Percentiles rank a stretch among this genome's conserved stretches.
Evolutionary conservation across 1,284 basidiomycete species (phyloP).

Genomic region (Pterulicium gracile): DNA sequence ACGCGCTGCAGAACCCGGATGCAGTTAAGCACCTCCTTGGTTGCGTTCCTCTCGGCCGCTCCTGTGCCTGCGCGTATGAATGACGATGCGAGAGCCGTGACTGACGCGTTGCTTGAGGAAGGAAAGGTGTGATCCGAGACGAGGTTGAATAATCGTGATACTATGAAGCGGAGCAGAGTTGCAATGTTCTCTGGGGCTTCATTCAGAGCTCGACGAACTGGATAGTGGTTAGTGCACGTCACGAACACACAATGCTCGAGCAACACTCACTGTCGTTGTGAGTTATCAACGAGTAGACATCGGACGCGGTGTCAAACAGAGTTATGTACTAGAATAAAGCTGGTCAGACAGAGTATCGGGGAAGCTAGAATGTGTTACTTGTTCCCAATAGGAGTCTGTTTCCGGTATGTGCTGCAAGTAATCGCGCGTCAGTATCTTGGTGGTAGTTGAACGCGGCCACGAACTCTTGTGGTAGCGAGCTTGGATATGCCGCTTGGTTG

Average conservation of each 20-base stretch:
- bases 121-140: conserved; percentile 80
- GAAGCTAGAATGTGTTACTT: conserved; percentile 33
- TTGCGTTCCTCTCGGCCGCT: conserved; percentile 50
- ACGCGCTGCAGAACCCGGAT: conserved; percentile 77
- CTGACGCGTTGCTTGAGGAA: conserved; percentile 37
- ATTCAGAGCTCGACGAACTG: conserved; percentile 73
- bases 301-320: conserved; percentile 79
- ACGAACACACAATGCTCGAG: conserved; percentile 5
- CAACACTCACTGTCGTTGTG: conserved; percentile 66
- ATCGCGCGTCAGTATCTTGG: neutral
- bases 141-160: conserved; percentile 70
- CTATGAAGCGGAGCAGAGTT: conserved; percentile 68
- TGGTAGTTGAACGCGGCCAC: conserved; percentile 17
- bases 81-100: conserved; percentile 57
- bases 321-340: conserved; percentile 51
- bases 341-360: conserved; percentile 8
- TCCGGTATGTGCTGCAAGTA: conserved; percentile 54
- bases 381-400: conserved; percentile 76
- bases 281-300: conserved; percentile 81
- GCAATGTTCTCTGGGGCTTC: conserved; percentile 78
- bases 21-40: conserved; percentile 82
- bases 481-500: conserved; percentile 71
- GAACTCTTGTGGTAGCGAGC: conserved; percentile 57
- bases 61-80: conserved; percentile 47
- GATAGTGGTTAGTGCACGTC: conserved; percentile 5